A percentile compares a stretch with the other conserved stretches of the same genome.
Evolutionary conservation across 73 alveolate species (phyloP).

Genomic region (Vitrella brassicaformis): DNA sequence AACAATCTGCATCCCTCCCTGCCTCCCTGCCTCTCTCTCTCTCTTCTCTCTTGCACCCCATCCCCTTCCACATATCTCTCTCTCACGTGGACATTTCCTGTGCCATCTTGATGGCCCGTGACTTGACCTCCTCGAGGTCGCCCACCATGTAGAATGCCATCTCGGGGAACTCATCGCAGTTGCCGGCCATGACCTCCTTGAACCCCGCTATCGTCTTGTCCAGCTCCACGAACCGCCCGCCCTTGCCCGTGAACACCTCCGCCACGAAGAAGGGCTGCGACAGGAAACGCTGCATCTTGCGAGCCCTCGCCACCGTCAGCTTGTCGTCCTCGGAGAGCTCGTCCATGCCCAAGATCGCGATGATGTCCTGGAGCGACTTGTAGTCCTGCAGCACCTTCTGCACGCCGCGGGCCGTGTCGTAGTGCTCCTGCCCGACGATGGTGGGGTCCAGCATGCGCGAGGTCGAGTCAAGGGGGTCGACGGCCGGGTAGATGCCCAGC

Average conservation of each 20-base stretch:
- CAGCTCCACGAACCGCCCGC: constrained; percentile 77
- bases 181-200: constrained; percentile 27
- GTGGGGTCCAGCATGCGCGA: constrained; percentile 90
- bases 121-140: constrained; percentile 60
- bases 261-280: constrained; percentile 68
- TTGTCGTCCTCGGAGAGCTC: constrained; percentile 89
- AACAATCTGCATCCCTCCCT: too few relatives aligned
- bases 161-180: constrained; percentile 36
- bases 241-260: constrained; percentile 76
- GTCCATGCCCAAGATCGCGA: constrained; percentile 95
- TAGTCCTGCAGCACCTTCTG: constrained; percentile 78
- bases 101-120: too few relatives aligned
- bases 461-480: constrained; percentile 92
- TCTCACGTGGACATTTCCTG: too few relatives aligned
- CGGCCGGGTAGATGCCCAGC: constrained; percentile 95
- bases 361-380: constrained; percentile 83
- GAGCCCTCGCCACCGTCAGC: constrained; percentile 89
- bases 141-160: constrained; percentile 89
- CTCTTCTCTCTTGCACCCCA: too few relatives aligned
- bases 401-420: constrained; percentile 60
- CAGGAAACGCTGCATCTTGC: constrained; percentile 63
- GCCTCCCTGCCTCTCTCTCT: too few relatives aligned
- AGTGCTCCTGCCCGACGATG: constrained; percentile 77
- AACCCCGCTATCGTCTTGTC: constrained; percentile 68
- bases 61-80: too few relatives aligned